Base-by-base conservation (phyloP, 768 basidiomycete genomes). In the Hirschioporus abietinus region DNA sequence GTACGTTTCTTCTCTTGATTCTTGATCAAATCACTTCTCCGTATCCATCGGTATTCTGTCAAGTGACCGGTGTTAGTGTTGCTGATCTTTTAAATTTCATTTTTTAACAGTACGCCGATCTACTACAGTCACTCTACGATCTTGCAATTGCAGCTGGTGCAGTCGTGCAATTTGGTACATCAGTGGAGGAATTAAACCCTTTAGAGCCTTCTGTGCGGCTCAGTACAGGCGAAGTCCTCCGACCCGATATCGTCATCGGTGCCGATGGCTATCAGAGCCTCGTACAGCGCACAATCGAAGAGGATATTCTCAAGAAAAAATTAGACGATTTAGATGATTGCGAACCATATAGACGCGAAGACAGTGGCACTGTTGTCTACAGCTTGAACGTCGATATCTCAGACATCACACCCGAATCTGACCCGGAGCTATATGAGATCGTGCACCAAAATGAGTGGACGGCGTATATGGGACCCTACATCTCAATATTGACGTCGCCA, bases 181-280 rank as follows among this genome's bases (percentile, higher is more conserved):
- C 72, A n/a, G 78, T 77, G 23, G 68, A 69, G 7, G 66, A 67
- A 15, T 66, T 79, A 26, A 71, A 74, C 42, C 64, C 68, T 27
- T 68, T 64, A 63, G 67, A 68, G 25, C 71, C 71, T 30, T 70
- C 67, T 24, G 72, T 77, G 10, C 74, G 70, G 9, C 65, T 81
- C 26, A 78, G 79, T 25, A 77, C 73, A 36, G 86, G 85, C 20
- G 77, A 81, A 63, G 76, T 71, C 15, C 65, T 87, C 9, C 70
- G 69, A 18, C 83, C 82, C 18, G 86, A 89, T 71, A 74, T 88
- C 30, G 75, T 89, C 64, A 79, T 89, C 23, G 87, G 84, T 35
- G 88, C 88, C 3, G 88, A 89, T 72, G 88, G 88, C 7, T 77
- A 76, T 58, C 72, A 76, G 18, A 86, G 86, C 24, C 25, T 82